Evolutionary conservation across 2,329 filamentous ascomycete genomes (phyloP), one percentile per base, ranked within the genome.

Genomic region (Trichoderma pleuroti): DNA sequence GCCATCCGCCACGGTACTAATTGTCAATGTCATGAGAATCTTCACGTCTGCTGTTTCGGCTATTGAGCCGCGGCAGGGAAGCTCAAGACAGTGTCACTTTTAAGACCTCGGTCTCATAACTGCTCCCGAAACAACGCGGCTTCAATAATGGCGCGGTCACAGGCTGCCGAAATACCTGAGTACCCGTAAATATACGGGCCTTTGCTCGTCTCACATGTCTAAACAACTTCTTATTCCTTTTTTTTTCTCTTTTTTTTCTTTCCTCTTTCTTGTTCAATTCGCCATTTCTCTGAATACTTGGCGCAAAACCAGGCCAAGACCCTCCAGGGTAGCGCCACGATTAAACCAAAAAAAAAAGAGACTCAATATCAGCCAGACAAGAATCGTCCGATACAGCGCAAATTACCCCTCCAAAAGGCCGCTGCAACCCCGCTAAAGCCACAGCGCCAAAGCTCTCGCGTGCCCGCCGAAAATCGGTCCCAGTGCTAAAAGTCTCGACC

Each of bases 401-500:
- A 49, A 42, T 52, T 34, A 54, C 63, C 63, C 63, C 63, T 57
- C 49, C 49, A 66, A 66, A 9, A 18, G 18, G 21, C 49, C 63
- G 32, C 49, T 57, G 16, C 21, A 28, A 62, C 21, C 24, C 34
- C 21, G 14, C 32, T 52, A 39, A 16, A 62, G 34, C 57, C 32
- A 32, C 57, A 14, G 30, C 57, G 24, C 34, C 26, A 60, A 63
- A 26, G 11, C 11, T 30, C 42, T 70, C 32, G 59, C 60, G 32
- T 65, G 32, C 42, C 21, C 69, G 64, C 69, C 69, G 62, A 64
- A 62, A 71, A 71, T 68, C 69, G 69, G 69, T 68, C 28, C 54
- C 28, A 24, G 46, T 42, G 46, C 46, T 21, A 28, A 56, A 36
- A 70, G 34, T 59, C 52, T 67, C 18, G 52, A 39, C 39, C 54